A percentile compares a stretch with the other conserved stretches of the same genome.
Evolutionary conservation across 495 filamentous ascomycete genomes (phyloP).

Genomic region (Aspergillus asperescens): DNA sequence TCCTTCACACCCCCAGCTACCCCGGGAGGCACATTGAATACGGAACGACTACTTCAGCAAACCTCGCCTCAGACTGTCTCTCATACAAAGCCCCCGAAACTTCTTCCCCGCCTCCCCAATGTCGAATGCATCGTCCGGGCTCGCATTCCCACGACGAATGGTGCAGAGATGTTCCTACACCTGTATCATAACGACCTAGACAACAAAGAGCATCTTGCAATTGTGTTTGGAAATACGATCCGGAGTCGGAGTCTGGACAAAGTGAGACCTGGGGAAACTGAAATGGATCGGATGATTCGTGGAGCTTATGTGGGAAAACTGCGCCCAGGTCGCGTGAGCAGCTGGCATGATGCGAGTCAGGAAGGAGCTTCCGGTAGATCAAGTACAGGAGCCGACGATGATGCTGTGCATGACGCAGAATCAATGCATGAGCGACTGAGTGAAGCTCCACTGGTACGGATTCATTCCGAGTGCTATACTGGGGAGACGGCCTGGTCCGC

Average conservation of each 20-base stretch:
- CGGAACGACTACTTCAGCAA: slow-evolving; percentile 34
- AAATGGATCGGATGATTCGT: slow-evolving; percentile 91
- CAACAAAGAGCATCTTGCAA: slow-evolving; percentile 95
- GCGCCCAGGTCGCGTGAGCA: slow-evolving; percentile 77
- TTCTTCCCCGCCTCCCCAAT: slow-evolving; percentile 63
- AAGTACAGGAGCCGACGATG: not conserved
- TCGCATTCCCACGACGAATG: slow-evolving; percentile 79
- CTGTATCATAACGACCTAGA: slow-evolving; percentile 90
- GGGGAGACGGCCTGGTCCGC: slow-evolving; percentile 98
- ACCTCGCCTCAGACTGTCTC: slow-evolving; percentile 17
- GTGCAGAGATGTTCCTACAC: slow-evolving; percentile 95
- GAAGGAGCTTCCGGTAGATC: slow-evolving; percentile 4
- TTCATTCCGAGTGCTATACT: slow-evolving; percentile 98
- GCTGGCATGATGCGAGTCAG: slow-evolving; percentile 45
- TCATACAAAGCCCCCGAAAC: slow-evolving; percentile 54
- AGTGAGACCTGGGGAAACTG: slow-evolving; percentile 79
- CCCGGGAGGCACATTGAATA: slow-evolving; percentile 60
- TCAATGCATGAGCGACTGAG: slow-evolving; percentile 17
- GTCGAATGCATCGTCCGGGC: slow-evolving; percentile 81
- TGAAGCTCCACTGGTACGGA: slow-evolving; percentile 71
- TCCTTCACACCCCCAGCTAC: slow-evolving; percentile 73
- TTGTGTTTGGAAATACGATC: slow-evolving; percentile 87
- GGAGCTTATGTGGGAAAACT: slow-evolving; percentile 87
- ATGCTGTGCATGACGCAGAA: slow-evolving; percentile 3
- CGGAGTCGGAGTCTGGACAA: slow-evolving; percentile 74